Base-by-base conservation (phyloP, 2,329 filamentous ascomycete genomes). In the Pseudocercospora vitis region DNA sequence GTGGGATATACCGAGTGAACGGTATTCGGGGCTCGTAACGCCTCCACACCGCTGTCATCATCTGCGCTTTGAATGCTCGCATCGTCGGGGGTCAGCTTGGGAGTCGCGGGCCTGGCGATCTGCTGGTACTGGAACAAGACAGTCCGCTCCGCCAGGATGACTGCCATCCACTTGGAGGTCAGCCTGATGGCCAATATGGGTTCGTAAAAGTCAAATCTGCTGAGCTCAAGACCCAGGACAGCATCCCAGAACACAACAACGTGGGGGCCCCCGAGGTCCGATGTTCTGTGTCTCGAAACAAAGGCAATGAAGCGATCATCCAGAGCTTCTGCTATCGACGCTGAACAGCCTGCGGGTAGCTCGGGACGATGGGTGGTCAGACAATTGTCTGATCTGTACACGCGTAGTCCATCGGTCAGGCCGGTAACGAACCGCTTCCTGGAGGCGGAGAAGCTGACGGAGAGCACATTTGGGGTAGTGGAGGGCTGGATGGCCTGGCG, bases 351-450 rank as follows among this genome's bases (percentile, higher is more conserved):
- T 14, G 53, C 48, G 2, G 53, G 52, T 6, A 63, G 44, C 7
- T 21, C 26, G 7, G 59, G 57, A 18, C 64, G 56, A 46, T 66
- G 63, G 7, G 68, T 70, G n/a, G 65, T 60, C 4, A 71, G 58
- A 49, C 69, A 71, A 40, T 71, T 70, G 52, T 71, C 68, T 16
- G 63, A 58, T 3, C 68, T 62, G 45, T 69, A 70, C 11, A 67
- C 53, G 29, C 88, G 75, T 91, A 89, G 91, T 23, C 92, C 92
- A 8, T 85, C 85, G 67, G 95, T 88, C 7, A 96, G 78, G 7
- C 90, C 94, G 24, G 95, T 88, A 21, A 90, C 83, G 72, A 97
- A 97, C 67, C 87, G 91, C 63, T 84, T 91, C 61, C 83, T 83
- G 70, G 94, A 89, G 65, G 84, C 81, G 68, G 96, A 97, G 76